A percentile compares a stretch with the other conserved stretches of the same genome.
These are phyloP conservation scores for Aspergillus ruber DNA, from an alignment of 2,329 filamentous ascomycete species.

Conservation along the genomic window DNA sequence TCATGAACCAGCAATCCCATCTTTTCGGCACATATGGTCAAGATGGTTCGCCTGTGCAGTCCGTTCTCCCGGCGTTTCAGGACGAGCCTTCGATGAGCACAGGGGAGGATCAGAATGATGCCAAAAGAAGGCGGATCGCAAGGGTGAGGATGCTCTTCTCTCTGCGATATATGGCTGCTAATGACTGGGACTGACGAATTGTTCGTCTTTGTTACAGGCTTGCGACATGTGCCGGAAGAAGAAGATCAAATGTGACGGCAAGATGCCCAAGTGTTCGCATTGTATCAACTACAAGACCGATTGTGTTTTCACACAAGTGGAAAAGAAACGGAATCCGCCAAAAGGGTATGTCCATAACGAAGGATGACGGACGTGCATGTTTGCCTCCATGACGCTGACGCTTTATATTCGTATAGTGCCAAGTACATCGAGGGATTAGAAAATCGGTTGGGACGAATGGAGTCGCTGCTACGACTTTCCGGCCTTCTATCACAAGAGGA, in stretches of 20 bases:
- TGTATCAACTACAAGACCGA: constrained; percentile 98
- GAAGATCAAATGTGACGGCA: constrained; percentile 95
- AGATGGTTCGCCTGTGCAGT: constrained; percentile 54
- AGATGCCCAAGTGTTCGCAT: constrained; percentile 88
- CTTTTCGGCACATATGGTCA: constrained; percentile 60
- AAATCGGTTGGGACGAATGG: constrained; percentile 92
- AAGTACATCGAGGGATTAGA: constrained; percentile 98
- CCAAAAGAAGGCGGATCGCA: constrained; percentile 83
- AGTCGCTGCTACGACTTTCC: constrained; percentile 78
- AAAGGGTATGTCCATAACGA: constrained; percentile 65
- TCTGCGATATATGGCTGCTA: constrained; percentile 1
- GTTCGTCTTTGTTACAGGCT: constrained; percentile 48
- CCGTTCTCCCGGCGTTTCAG: constrained; percentile 40
- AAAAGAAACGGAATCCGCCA: constrained; percentile 95
- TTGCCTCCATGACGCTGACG: constrained; percentile 10
- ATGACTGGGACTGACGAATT: neutral
- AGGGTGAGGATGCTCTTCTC: constrained; percentile 54
- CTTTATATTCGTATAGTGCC: constrained; percentile 50
- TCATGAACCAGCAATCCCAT: constrained; percentile 60
- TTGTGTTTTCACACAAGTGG: constrained; percentile 93
- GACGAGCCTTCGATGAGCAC: constrained; percentile 40
- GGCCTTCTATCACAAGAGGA: constrained; percentile 83
- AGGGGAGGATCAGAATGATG: constrained; percentile 60
- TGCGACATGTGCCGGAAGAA: constrained; percentile 95
- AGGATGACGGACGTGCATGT: neutral